Evolutionary conservation across 2,329 filamentous ascomycete genomes (phyloP).

Genomic region (Diaporthe vaccinii): DNA sequence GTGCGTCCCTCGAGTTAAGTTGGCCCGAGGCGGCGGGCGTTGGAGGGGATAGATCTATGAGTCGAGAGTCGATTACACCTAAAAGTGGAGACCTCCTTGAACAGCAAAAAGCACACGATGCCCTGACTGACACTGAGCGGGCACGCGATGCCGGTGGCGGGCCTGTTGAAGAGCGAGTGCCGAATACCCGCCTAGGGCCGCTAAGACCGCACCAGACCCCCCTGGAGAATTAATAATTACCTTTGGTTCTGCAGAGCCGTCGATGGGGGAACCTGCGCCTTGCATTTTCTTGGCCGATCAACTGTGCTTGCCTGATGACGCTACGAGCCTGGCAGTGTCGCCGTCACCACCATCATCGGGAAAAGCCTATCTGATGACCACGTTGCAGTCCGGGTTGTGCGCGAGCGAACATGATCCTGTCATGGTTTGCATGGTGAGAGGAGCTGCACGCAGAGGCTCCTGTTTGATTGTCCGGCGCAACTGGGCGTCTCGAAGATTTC

Average conservation of each 20-base stretch:
- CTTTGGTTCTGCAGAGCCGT: not conserved
- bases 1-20: not conserved
- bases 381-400: not conserved
- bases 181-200: constrained; percentile 16
- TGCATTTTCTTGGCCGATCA: constrained; percentile 16
- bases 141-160: constrained; percentile 27
- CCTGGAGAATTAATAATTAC: constrained; percentile 17
- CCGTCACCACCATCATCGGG: constrained; percentile 18
- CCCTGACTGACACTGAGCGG: not conserved
- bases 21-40: not conserved
- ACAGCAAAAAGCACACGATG: constrained; percentile 4
- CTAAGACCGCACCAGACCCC: constrained; percentile 9
- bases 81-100: constrained; percentile 25
- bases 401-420: not conserved
- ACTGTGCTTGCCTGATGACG: constrained; percentile 12
- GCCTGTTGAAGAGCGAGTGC: constrained; percentile 13
- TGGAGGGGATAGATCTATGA: constrained; percentile 10
- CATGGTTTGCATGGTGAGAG: not conserved
- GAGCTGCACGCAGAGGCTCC: not conserved
- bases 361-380: constrained; percentile 10
- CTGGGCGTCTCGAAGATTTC: constrained; percentile 9
- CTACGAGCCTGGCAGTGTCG: constrained; percentile 9
- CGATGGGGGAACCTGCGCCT: not conserved
- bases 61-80: constrained; percentile 26
- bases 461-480: not conserved